These are phyloP conservation scores for Ailanthus altissimus DNA, from an alignment of 345 rosid species.

Conservation along the genomic window DNA sequence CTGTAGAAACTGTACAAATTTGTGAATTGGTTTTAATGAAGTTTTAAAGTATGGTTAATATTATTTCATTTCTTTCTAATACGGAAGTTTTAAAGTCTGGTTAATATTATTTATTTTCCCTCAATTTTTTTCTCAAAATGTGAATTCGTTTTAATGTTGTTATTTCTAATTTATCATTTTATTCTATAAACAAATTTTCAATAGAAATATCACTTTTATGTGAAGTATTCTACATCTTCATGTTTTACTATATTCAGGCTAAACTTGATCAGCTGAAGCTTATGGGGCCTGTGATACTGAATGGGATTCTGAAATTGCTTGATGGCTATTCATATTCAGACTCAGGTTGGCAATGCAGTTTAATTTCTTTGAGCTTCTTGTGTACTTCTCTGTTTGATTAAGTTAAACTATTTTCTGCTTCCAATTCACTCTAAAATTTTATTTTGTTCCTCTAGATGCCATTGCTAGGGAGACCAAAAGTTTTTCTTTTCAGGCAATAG, in stretches of 20 bases:
- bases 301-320: slow-evolving; percentile 81
- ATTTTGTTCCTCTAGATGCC: slow-evolving; percentile 51
- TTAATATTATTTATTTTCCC: background rate
- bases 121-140: background rate
- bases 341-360: slow-evolving; percentile 52
- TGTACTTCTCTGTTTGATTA: background rate
- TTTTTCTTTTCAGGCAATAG: slow-evolving; percentile 90
- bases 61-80: no score
- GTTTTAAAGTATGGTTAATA: no score
- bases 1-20: background rate
- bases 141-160: background rate
- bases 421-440: slow-evolving; percentile 12
- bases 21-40: no score
- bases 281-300: slow-evolving; percentile 91
- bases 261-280: slow-evolving; percentile 78
- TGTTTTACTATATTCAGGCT: slow-evolving; percentile 53
- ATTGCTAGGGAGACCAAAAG: slow-evolving; percentile 70
- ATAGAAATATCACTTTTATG: background rate
- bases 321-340: slow-evolving; percentile 70
- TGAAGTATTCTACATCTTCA: background rate
- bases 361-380: slow-evolving; percentile 14
- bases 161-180: background rate
- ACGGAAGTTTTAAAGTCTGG: background rate
- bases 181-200: slow-evolving; percentile 4
- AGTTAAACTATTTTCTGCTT: background rate